Percentiles rank a stretch among this genome's conserved stretches.
Conservation (phyloP, 192 early-diverging fungal species). For the Coemansia erecta region DNA sequence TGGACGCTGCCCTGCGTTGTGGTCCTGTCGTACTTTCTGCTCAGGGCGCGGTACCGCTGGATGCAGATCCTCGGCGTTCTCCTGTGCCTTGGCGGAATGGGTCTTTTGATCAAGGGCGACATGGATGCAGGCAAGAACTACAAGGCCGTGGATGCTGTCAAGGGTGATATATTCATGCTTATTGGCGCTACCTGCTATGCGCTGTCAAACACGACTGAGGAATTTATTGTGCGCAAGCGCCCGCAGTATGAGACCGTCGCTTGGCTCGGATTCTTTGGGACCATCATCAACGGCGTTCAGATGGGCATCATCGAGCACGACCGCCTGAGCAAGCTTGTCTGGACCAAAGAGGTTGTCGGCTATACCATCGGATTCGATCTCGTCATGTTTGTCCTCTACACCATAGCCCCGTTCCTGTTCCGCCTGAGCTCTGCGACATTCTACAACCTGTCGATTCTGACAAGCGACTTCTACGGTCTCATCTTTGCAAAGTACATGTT, state of each 20-base stretch:
- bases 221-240: constrained; percentile 68
- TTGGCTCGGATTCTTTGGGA: constrained; percentile 70
- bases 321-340: constrained; percentile 48
- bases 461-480: constrained; percentile 77
- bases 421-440: constrained; percentile 67
- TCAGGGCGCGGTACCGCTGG: constrained; percentile 63
- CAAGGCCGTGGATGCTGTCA: constrained; percentile 54
- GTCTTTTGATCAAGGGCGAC: constrained; percentile 64
- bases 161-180: constrained; percentile 72
- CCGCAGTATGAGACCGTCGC: constrained; percentile 76
- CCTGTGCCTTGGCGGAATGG: constrained; percentile 68
- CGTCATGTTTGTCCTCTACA: constrained; percentile 71
- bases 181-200: constrained; percentile 74
- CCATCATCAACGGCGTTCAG: constrained; percentile 71
- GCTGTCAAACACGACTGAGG: constrained; percentile 69
- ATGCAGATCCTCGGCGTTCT: constrained; percentile 69
- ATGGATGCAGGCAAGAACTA: constrained; percentile 62
- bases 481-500: constrained; percentile 74
- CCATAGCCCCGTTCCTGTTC: constrained; percentile 70
- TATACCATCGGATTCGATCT: constrained; percentile 64
- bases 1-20: constrained; percentile 77
- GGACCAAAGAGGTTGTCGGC: constrained; percentile 58
- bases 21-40: constrained; percentile 63
- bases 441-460: constrained; percentile 75
- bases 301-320: constrained; percentile 66